Percentiles rank a stretch among this genome's conserved stretches.
These are phyloP conservation scores for Neoscytalidium dimidiatum DNA, from an alignment of 2,329 filamentous ascomycete genomes.

Conservation along the genomic window DNA sequence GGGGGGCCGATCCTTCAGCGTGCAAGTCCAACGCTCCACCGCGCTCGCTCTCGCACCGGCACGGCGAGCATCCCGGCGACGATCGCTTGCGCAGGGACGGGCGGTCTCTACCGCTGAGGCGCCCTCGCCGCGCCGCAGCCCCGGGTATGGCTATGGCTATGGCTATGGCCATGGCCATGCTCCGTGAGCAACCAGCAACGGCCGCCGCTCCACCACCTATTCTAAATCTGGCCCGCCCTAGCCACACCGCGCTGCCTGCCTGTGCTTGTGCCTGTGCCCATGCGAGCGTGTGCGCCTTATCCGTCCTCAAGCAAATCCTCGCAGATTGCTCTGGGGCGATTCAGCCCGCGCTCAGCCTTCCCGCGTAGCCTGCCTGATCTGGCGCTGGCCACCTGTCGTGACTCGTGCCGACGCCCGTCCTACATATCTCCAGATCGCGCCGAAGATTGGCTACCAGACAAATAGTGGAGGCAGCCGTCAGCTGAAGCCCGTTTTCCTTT, in stretches of 20 bases:
- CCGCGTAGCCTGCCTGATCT: constrained; percentile 11
- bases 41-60: constrained; percentile 15
- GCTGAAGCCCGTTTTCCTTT: not conserved
- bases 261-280: not conserved
- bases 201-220: constrained; percentile 17
- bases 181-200: constrained; percentile 5
- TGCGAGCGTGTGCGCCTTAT: constrained; percentile 12
- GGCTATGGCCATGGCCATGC: no score
- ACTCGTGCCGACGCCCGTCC: constrained; percentile 3
- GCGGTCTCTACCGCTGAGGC: constrained; percentile 16
- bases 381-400: not conserved
- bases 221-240: constrained; percentile 18
- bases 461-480: constrained; percentile 13
- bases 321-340: constrained; percentile 8
- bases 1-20: constrained; percentile 13
- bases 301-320: constrained; percentile 15
- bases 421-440: constrained; percentile 9
- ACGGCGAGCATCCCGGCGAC: constrained; percentile 4
- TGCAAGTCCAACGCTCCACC: constrained; percentile 11
- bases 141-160: not conserved
- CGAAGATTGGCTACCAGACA: constrained; percentile 6
- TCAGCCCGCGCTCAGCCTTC: constrained; percentile 18
- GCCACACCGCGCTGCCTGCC: constrained; percentile 8
- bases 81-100: constrained; percentile 17
- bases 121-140: constrained; percentile 12